A percentile compares a stretch with the other conserved stretches of the same genome.
Evolutionary conservation across 2,329 filamentous ascomycete species (phyloP).

Genomic region (Alternaria brassicae): DNA sequence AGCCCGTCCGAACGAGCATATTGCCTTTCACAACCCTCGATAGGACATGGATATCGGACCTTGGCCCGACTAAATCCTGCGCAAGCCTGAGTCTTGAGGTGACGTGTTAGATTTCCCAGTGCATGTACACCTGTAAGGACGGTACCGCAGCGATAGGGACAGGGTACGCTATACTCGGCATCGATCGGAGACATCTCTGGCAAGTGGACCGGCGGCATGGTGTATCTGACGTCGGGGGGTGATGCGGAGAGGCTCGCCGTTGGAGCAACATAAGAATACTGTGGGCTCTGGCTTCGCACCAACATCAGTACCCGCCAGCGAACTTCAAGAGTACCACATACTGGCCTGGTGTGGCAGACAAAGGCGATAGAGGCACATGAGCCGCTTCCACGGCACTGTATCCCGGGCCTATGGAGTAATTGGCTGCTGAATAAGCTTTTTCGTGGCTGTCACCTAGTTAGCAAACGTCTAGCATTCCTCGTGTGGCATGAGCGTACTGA

Average conservation of each 20-base stretch:
- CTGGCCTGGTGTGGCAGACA: not conserved
- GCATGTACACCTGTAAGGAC: constrained; percentile 35
- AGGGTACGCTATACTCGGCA: constrained; percentile 18
- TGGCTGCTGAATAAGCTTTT: not conserved
- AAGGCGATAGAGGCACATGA: not conserved
- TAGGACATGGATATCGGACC: constrained; percentile 21
- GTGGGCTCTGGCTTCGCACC: not conserved
- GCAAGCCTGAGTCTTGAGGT: constrained; percentile 35
- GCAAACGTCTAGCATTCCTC: not conserved
- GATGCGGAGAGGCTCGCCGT: not conserved
- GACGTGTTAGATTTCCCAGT: constrained; percentile 39
- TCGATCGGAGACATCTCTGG: not conserved
- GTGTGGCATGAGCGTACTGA: not conserved
- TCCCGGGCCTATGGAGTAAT: not conserved
- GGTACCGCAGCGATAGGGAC: constrained; percentile 33
- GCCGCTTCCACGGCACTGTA: not conserved
- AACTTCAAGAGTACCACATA: not conserved
- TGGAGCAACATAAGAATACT: not conserved
- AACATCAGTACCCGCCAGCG: not conserved
- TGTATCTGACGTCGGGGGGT: not conserved
- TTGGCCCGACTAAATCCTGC: constrained; percentile 23
- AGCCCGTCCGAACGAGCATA: constrained; percentile 39
- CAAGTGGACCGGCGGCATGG: not conserved
- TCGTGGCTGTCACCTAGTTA: not conserved
- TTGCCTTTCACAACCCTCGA: constrained; percentile 28